Evolutionary conservation across 805 yeast genomes (phyloP).

Genomic region (Candida tibetensis): DNA sequence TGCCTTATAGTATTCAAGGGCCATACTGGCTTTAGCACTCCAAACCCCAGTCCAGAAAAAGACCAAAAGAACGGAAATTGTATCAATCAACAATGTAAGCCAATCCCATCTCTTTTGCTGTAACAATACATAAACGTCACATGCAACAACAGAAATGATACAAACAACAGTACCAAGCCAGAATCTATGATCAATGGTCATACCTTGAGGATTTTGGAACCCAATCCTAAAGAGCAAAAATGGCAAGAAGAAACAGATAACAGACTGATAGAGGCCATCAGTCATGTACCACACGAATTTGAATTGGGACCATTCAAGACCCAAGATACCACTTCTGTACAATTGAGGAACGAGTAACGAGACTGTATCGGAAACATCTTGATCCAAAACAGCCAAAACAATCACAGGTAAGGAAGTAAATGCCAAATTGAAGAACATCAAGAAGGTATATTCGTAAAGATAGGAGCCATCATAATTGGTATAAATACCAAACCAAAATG

Average conservation of each 20-base stretch:
- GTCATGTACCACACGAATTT: conserved; percentile 73
- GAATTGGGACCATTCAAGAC: conserved; percentile 65
- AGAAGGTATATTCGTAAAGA: conserved; percentile 70
- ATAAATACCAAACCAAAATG: conserved; percentile 79
- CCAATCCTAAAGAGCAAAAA: conserved; percentile 42
- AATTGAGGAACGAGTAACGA: conserved; percentile 73
- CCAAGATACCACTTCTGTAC: conserved; percentile 67
- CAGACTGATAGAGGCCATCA: conserved; percentile 76
- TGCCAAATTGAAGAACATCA: conserved; percentile 80
- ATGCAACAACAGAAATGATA: conserved; percentile 61
- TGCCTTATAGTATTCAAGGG: conserved; percentile 58
- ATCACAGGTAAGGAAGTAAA: conserved; percentile 81
- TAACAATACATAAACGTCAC: conserved; percentile 61
- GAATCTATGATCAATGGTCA: conserved; percentile 66
- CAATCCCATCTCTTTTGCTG: conserved; percentile 84
- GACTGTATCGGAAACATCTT: conserved; percentile 70
- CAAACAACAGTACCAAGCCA: conserved; percentile 69
- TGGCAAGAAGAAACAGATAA: conserved; percentile 72
- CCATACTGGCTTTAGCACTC: conserved; percentile 53
- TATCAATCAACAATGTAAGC: conserved; percentile 55
- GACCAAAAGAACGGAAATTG: conserved; percentile 56
- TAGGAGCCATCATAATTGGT: conserved; percentile 77
- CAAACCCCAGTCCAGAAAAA: conserved; percentile 81
- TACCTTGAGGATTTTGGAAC: conserved; percentile 48
- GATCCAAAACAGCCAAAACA: conserved; percentile 75